Conservation (phyloP, 1,284 basidiomycete species). For the Pascua guehoae region DNA sequence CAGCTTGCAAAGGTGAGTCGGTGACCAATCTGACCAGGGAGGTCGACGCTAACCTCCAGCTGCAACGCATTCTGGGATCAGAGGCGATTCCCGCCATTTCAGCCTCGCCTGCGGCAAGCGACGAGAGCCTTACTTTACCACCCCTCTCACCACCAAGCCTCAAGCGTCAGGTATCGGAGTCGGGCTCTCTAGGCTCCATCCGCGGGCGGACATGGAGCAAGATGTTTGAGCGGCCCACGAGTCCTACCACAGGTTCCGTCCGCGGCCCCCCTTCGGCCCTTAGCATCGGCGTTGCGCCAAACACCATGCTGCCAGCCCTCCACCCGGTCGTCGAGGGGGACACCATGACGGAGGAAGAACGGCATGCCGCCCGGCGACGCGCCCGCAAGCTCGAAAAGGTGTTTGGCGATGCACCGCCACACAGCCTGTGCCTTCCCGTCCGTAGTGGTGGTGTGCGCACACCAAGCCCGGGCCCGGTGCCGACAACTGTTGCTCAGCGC, state of each 20-base stretch:
- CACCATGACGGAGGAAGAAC: constrained; percentile 19
- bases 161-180: no score
- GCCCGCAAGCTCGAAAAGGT: constrained; percentile 35
- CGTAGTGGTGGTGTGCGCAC: not conserved
- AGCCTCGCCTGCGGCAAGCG: no score
- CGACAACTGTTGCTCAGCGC: not conserved
- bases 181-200: not conserved
- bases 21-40: not conserved
- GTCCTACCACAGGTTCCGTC: no score
- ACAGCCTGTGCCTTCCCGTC: constrained; percentile 17
- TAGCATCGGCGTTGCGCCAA: no score
- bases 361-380: constrained; percentile 21
- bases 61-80: constrained; percentile 28
- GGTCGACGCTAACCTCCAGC: not conserved
- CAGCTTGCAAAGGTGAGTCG: constrained; percentile 29
- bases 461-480: not conserved
- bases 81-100: no score
- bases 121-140: no score
- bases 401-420: constrained; percentile 31
- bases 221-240: not conserved
- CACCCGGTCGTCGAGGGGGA: not conserved
- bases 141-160: no score
- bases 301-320: no score
- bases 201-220: not conserved
- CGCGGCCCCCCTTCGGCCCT: no score